phyloP scores from a whole-genome alignment of 2,329 filamentous ascomycete genomes.

The Xylaria sp. region DNA sequence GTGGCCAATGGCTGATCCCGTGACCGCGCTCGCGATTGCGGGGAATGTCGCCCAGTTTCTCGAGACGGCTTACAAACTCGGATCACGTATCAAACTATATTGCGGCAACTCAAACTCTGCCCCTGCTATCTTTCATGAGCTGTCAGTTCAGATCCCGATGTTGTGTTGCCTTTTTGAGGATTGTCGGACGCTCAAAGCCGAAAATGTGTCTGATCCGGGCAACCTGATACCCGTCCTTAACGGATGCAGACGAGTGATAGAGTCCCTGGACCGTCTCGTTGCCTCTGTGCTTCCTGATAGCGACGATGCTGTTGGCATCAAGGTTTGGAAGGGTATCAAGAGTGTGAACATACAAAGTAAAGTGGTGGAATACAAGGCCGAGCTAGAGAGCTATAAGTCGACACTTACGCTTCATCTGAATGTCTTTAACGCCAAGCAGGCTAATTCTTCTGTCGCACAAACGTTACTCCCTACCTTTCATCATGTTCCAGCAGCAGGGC shows the following conservation, averaged over 20 bases:
- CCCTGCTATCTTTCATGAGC: not conserved
- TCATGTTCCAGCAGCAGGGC: not conserved
- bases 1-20: slow-evolving; percentile 4
- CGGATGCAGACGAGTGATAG: slow-evolving; percentile 3
- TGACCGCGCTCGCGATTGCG: slow-evolving; percentile 11
- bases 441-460: not conserved
- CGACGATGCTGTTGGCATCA: not conserved
- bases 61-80: slow-evolving; percentile 3
- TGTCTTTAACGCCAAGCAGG: not conserved
- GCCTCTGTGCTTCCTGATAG: not conserved
- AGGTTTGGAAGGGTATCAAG: not conserved
- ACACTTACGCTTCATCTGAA: not conserved
- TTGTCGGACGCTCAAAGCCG: not conserved
- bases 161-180: not conserved
- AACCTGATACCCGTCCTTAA: slow-evolving; percentile 4
- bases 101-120: not conserved
- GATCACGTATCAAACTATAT: slow-evolving; percentile 4
- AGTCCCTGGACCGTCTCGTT: not conserved
- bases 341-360: not conserved
- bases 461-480: not conserved
- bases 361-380: not conserved
- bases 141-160: slow-evolving; percentile 1
- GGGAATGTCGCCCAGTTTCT: slow-evolving; percentile 8
- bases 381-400: slow-evolving; percentile 11
- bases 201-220: not conserved